Evolutionary conservation across 2,329 filamentous ascomycete genomes (phyloP).

Genomic region (Pyrenophora teres): DNA sequence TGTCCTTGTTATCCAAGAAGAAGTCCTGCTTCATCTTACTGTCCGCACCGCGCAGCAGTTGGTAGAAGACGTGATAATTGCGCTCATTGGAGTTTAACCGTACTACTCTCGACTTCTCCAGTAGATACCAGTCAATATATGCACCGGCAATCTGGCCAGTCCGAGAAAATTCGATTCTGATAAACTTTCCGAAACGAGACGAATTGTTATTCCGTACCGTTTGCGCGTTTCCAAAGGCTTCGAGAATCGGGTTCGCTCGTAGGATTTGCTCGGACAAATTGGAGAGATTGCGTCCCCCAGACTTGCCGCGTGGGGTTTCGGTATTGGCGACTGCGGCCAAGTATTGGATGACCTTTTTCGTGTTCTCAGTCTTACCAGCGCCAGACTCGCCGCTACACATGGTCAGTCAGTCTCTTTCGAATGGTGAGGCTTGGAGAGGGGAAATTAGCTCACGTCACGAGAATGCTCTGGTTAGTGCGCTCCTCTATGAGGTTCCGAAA

Average conservation of each 20-base stretch:
- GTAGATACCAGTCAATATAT: constrained; percentile 97
- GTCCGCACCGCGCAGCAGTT: constrained; percentile 85
- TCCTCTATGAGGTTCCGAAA: constrained; percentile 96
- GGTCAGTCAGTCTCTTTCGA: constrained; percentile 21
- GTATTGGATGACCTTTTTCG: constrained; percentile 99
- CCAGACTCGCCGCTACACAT: constrained; percentile 78
- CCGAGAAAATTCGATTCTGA: constrained; percentile 90
- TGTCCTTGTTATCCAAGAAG: constrained; percentile 72
- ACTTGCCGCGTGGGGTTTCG: constrained; percentile 68
- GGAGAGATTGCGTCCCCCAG: constrained; percentile 69
- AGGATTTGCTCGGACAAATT: constrained; percentile 96
- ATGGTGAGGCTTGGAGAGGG: background rate
- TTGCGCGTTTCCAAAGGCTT: constrained; percentile 97
- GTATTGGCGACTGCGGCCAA: constrained; percentile 89
- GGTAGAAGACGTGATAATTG: constrained; percentile 98
- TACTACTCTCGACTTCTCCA: constrained; percentile 98
- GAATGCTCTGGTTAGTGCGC: constrained; percentile 93
- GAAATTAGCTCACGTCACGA: constrained; percentile 71
- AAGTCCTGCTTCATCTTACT: constrained; percentile 74
- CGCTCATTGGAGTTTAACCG: constrained; percentile 84
- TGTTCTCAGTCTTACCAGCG: constrained; percentile 98
- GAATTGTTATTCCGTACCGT: constrained; percentile 98
- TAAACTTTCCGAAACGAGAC: constrained; percentile 97
- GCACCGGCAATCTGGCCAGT: constrained; percentile 90
- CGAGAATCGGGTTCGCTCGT: constrained; percentile 92